Base-by-base conservation (phyloP, 345 rosid genomes). In the Hibiscus trionum region DNA sequence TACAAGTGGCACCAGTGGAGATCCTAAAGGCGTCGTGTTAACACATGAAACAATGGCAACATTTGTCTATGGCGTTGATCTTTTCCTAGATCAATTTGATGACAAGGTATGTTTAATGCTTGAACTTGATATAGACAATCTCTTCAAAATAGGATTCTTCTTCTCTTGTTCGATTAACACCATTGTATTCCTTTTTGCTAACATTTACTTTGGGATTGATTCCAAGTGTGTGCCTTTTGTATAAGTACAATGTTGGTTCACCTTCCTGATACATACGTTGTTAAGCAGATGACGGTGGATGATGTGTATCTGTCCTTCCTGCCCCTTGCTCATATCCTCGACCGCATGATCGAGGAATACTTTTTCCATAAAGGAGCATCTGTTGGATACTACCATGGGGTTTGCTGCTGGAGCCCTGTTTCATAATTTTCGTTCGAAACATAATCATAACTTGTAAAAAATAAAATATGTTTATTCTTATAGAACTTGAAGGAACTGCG, bases 1-100 rank as follows among this genome's bases (percentile, higher is more conserved):
- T 68, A 95, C 99, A 21, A 95, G 99, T 16, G 99, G 99, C 57
- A 91, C 99, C 76, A 95, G 97, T 73, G 99, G 99, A 73, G 90
- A 89, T 60, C 99, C 99, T 19, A 95, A 95, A 82, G 97, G 99
- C 4, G 99, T 95, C 60, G 91, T 91, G 71, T 75, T 95, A 62
- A 88, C 88, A 56, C 99, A 95, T 72, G 97, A 95, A 84, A 87
- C 87, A 11, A 77, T 92, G 15, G 79, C 88, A 4, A 59, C 78
- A 46, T 83, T 81, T 24, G 89, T 92, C 35, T 77, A 83, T 47
- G 97, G 97, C 44, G 35, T 89, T 59, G 99, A 95, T 82, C 81
- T 90, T 55, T 95, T 79, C 76, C 15, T 95, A 87, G 97, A 88
- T 55, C 96, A 88, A 77, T 88, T 95, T 70, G 96, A 90, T 2